These are phyloP conservation scores for Stagonosporopsis vannaccii DNA, from an alignment of 2,329 filamentous ascomycete species.

Conservation along the genomic window DNA sequence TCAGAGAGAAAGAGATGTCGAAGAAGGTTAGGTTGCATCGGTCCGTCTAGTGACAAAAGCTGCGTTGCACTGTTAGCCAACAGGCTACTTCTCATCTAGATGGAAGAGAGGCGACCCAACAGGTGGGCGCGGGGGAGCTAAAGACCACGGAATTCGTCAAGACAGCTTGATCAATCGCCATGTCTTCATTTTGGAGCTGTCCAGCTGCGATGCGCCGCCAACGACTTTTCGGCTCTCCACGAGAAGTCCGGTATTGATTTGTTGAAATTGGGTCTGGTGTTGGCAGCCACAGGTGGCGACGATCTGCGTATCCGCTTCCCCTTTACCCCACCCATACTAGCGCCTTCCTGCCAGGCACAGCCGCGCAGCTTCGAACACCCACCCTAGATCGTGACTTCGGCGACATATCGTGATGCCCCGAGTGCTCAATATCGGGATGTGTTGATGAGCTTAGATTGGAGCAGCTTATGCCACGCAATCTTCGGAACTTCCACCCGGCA, in stretches of 20 bases:
- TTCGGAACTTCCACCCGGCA: neutral
- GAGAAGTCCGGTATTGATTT: constrained; percentile 10
- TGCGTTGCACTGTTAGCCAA: neutral
- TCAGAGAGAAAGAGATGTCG: neutral
- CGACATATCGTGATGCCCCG: neutral
- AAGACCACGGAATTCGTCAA: neutral
- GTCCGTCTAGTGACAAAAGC: no score
- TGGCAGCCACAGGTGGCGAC: constrained; percentile 7
- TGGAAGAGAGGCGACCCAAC: neutral
- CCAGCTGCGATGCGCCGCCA: neutral
- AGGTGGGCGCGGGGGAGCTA: neutral
- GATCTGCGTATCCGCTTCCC: neutral
- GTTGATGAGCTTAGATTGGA: neutral
- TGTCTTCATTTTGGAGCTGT: neutral
- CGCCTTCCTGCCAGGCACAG: constrained; percentile 6
- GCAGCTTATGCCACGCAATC: neutral
- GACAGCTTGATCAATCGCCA: neutral
- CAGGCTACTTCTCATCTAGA: neutral
- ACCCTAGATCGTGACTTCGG: neutral
- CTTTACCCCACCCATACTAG: constrained; percentile 4
- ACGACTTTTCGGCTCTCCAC: constrained; percentile 15
- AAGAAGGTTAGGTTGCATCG: neutral
- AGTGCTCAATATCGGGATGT: neutral
- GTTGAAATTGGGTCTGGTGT: constrained; percentile 5
- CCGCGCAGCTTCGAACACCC: neutral